Base-by-base conservation (phyloP, 1,139 yeast species). In the Taiozyma sp. region DNA sequence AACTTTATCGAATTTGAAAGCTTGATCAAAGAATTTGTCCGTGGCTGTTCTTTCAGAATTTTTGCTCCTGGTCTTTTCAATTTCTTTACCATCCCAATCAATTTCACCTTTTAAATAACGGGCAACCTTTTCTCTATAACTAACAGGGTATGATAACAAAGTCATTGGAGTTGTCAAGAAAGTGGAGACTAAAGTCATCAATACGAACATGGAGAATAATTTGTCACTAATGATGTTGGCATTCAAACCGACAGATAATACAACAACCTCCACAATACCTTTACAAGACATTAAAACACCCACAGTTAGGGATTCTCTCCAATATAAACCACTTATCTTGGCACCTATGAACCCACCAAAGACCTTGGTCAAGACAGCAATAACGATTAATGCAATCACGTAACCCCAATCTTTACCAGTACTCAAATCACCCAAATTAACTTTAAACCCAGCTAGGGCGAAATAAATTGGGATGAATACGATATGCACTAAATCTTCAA, bases 211-310 rank as follows among this genome's bases (percentile, higher is more conserved):
- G 16, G 91, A 82, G 65, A 80, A 87, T 1, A 83, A 82, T 55
- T 77, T 80, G 50, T 75, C 74, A 7, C 81, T 72, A 43, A 87
- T 79, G 50, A 87, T 86, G 0, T 79, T 78, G 3, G 93, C 85
- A 55, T 79, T 80, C 52, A 85, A 73, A 50, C 95, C 95, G 45
- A 85, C 81, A 46, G 80, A 82, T 55, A 87, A 73, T 26, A 86
- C 95, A 46, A 87, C 91, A 62, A 87, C 81, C 67, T 85, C 91
- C 34, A 85, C 91, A 57, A 85, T 85, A 68, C 95, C 95, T 66
- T 87, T 87, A 74, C 95, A 87, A 11, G 91, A 85, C 93, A 87
- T 86, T 58, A 87, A 74, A n/a, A 85, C 78, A 49, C 95, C 95
- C 37, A 85, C 91, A 1, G 90, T 76, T 37, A 83, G 66, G 2